A percentile compares a stretch with the other conserved stretches of the same genome.
Evolutionary conservation across 2,329 filamentous ascomycete genomes (phyloP).

Genomic region (Xylaria hypoxylon): DNA sequence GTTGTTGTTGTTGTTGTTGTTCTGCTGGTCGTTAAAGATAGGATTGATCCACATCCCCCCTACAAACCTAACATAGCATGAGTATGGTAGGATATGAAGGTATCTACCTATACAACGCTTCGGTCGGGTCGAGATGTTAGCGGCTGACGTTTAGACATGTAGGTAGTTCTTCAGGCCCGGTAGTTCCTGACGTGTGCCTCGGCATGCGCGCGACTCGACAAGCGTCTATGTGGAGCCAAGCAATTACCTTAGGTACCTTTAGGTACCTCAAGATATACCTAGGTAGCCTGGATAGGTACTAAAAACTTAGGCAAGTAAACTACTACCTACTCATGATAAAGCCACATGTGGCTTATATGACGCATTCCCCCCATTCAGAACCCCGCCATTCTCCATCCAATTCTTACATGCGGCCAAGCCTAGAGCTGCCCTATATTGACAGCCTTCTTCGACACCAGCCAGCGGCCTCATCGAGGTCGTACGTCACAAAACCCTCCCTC

Average conservation of each 20-base stretch:
- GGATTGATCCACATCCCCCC: background rate
- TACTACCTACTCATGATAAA: no score
- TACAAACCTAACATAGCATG: background rate
- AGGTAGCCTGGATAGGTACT: background rate
- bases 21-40: conserved; percentile 1
- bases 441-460: conserved; percentile 22
- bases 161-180: background rate
- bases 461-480: conserved; percentile 32
- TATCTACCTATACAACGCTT: background rate
- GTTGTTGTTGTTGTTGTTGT: background rate
- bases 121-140: conserved; percentile 21
- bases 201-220: conserved; percentile 45
- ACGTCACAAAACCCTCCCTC: conserved; percentile 16
- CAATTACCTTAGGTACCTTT: background rate
- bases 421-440: conserved; percentile 25
- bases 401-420: conserved; percentile 30
- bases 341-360: conserved; percentile 46
- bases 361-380: conserved; percentile 36
- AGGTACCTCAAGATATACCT: background rate
- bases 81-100: background rate
- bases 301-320: no score
- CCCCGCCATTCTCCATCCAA: conserved; percentile 38
- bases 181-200: conserved; percentile 48
- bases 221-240: conserved; percentile 17
- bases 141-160: conserved; percentile 24